Percentiles rank a stretch among this genome's conserved stretches.
Conservation (phyloP, 108 stramenopile genomes). For the Discostella stelligeroides region DNA sequence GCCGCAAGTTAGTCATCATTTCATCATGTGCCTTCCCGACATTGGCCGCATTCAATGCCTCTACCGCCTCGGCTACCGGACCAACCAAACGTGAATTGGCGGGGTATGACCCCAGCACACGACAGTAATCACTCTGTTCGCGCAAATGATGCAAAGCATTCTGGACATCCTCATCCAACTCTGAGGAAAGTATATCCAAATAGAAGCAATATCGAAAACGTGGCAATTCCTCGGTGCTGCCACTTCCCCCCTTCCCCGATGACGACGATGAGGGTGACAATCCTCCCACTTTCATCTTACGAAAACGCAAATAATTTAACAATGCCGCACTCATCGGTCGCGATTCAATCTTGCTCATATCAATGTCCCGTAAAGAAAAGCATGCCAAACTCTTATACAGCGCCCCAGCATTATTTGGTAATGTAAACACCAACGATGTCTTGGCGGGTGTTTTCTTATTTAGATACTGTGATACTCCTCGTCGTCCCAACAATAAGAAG, state of each 20-base stretch:
- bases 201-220: conserved; percentile 94
- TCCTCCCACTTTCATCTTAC: conserved; percentile 40
- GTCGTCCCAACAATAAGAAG: conserved; percentile 89
- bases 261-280: neutral
- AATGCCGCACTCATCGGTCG: conserved; percentile 89
- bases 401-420: conserved; percentile 91
- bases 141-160: conserved; percentile 84
- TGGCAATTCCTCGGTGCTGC: conserved; percentile 53
- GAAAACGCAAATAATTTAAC: conserved; percentile 83
- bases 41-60: conserved; percentile 63
- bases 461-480: conserved; percentile 70
- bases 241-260: neutral
- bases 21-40: conserved; percentile 41
- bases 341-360: conserved; percentile 97
- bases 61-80: conserved; percentile 73
- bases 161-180: conserved; percentile 73
- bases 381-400: conserved; percentile 96
- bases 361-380: conserved; percentile 94
- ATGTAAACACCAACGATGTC: conserved; percentile 94
- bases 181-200: conserved; percentile 79
- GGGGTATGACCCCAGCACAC: conserved; percentile 88
- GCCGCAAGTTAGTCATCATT: conserved; percentile 28
- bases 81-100: conserved; percentile 83
- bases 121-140: conserved; percentile 86
- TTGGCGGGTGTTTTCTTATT: conserved; percentile 81